Evolutionary conservation across 2,329 filamentous ascomycete species (phyloP), one percentile per base, ranked within the genome.

Genomic region (Ambrosiella xylebori): DNA sequence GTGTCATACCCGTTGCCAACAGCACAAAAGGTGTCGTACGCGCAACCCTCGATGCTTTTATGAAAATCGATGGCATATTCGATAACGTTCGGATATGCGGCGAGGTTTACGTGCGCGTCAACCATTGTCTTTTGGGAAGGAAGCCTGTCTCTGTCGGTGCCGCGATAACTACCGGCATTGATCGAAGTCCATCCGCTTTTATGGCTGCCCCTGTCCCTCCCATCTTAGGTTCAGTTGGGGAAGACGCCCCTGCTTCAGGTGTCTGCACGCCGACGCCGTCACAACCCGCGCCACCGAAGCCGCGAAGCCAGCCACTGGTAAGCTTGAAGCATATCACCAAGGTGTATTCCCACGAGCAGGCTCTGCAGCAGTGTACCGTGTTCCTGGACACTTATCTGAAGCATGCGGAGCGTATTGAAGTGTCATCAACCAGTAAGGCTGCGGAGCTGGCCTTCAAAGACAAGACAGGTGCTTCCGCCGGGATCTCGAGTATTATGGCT

Each of bases 1-100:
- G 90, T 63, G 86, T 97, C 38, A 86, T 96, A 1, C 93, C 93
- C 6, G 90, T 95, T 70, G 91, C 97, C 68, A 98, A 98, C 74
- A 94, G 87, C 45, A 91, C 88, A 67, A 95, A 97, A 70, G 93
- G 93, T 65, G 84, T 85, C 57, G 93, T 98, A 54, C 82, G 93
- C 58, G 86, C 88, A 69, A 95, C 90, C 0, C 78, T 97, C 27
- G 90, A 96, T 70, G 80, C 91, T 63, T 81, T 98, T 61, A 88
- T 88, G 63, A 88, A 95, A 71, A 76, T 85, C 35, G 72, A 80
- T 44, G 71, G 69, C 47, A 70, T 71, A 49, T 88, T 86, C 66
- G 74, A 76, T 9, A 80, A 86, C 66, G 77, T 96, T 51, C 75
- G 77, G 53, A 85, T 97, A 45, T 86, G 84, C 66, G 87, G 81